phyloP scores from a whole-genome alignment of 2,329 filamentous ascomycete genomes.

The Coleophoma crateriformis region DNA sequence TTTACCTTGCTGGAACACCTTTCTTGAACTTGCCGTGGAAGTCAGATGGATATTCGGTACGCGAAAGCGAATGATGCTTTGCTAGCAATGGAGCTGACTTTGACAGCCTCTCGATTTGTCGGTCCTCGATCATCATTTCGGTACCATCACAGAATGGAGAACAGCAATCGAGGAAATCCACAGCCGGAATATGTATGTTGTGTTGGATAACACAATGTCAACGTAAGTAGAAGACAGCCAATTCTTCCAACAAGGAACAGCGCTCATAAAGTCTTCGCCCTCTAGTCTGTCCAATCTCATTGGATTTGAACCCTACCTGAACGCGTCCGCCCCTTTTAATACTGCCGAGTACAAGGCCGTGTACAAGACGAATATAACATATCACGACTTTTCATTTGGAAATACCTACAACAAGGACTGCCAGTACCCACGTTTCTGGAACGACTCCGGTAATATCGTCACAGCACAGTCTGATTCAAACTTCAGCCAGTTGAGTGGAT shows the following conservation, averaged over 20 bases:
- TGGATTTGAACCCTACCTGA: neutral
- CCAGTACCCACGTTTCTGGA: slow-evolving; percentile 56
- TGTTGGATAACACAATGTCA: slow-evolving; percentile 60
- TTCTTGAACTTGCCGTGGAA: slow-evolving; percentile 61
- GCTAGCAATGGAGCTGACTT: too few relatives aligned
- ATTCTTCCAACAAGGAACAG: neutral
- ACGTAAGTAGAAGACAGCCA: slow-evolving; percentile 46
- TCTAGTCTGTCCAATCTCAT: slow-evolving; percentile 1
- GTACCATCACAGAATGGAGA: slow-evolving; percentile 51
- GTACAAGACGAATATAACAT: neutral
- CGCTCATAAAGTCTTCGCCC: neutral
- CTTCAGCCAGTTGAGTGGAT: slow-evolving; percentile 41
- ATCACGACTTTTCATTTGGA: neutral
- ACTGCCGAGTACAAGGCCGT: slow-evolving; percentile 48
- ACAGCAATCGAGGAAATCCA: slow-evolving; percentile 53
- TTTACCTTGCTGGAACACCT: slow-evolving; percentile 56
- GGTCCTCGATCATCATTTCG: slow-evolving; percentile 56
- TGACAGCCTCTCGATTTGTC: slow-evolving; percentile 48
- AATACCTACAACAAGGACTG: slow-evolving; percentile 42
- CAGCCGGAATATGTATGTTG: slow-evolving; percentile 55
- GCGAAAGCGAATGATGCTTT: neutral
- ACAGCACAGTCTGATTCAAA: slow-evolving; percentile 40
- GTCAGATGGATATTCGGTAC: slow-evolving; percentile 44
- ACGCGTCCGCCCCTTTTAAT: slow-evolving; percentile 40
- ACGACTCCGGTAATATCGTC: slow-evolving; percentile 41